These are phyloP conservation scores for Cercospora zeae-maydis DNA, from an alignment of 2,329 filamentous ascomycete genomes.

Conservation along the genomic window DNA sequence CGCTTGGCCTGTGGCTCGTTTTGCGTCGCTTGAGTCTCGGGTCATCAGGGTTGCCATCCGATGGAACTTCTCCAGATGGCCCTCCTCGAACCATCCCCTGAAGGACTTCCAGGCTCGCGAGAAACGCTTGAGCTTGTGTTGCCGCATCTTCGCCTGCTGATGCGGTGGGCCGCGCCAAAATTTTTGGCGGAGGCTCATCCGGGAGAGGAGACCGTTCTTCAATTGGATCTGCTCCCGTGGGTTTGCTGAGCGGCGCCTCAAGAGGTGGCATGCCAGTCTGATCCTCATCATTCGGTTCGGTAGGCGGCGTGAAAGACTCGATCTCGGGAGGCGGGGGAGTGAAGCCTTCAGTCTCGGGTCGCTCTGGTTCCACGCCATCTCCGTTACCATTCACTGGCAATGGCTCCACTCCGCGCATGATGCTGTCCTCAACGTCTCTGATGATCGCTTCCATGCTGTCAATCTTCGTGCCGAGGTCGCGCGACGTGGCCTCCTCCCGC, in stretches of 20 bases:
- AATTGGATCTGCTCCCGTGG: slow-evolving; percentile 40
- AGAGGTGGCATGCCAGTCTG: slow-evolving; percentile 9
- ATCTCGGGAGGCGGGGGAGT: slow-evolving; percentile 74
- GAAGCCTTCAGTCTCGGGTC: slow-evolving; percentile 41
- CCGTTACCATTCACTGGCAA: slow-evolving; percentile 38
- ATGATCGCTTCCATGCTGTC: slow-evolving; percentile 75
- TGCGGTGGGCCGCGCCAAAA: slow-evolving; percentile 28
- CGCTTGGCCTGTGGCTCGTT: slow-evolving; percentile 30
- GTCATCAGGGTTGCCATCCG: slow-evolving; percentile 25
- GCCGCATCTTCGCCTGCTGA: slow-evolving; percentile 13
- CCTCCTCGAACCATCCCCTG: slow-evolving; percentile 26
- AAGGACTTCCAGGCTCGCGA: slow-evolving; percentile 27
- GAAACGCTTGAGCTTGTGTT: slow-evolving; percentile 26
- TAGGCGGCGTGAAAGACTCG: slow-evolving; percentile 75
- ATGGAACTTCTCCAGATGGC: slow-evolving; percentile 27
- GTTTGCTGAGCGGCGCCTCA: slow-evolving; percentile 34
- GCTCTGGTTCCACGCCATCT: slow-evolving; percentile 23
- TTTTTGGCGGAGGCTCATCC: slow-evolving; percentile 32
- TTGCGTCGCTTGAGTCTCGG: slow-evolving; percentile 38
- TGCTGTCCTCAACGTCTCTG: slow-evolving; percentile 82
- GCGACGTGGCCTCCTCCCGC: slow-evolving; percentile 64
- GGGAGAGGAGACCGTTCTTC: slow-evolving; percentile 29
- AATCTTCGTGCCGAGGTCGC: slow-evolving; percentile 64
- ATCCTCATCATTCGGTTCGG: slow-evolving; percentile 36
- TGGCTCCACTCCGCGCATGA: slow-evolving; percentile 75